Evolutionary conservation across 805 yeast species (phyloP).

Genomic region (Candida odintsovae): DNA sequence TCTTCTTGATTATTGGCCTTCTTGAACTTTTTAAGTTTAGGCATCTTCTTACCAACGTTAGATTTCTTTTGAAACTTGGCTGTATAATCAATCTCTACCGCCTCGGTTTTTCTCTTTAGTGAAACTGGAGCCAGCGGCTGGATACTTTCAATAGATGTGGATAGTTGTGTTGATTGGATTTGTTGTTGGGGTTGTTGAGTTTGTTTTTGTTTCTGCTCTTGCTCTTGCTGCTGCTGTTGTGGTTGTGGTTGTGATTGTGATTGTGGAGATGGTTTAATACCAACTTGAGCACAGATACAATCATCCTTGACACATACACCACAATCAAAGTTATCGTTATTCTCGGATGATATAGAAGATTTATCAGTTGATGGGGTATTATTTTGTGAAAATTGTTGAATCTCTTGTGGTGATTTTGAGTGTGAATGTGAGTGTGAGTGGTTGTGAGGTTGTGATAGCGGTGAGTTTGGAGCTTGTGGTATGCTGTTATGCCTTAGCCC

Average conservation of each 20-base stretch:
- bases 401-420: slow-evolving; percentile 35
- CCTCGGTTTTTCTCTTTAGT: slow-evolving; percentile 33
- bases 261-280: slow-evolving; percentile 20
- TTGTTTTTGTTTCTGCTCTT: too few relatives aligned
- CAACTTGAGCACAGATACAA: slow-evolving; percentile 53
- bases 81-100: slow-evolving; percentile 54
- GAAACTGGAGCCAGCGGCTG: slow-evolving; percentile 67
- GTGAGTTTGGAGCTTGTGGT: slow-evolving; percentile 9
- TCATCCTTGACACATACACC: slow-evolving; percentile 65
- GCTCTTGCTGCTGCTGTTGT: slow-evolving; percentile 17
- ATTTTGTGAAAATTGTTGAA: slow-evolving; percentile 7
- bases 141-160: slow-evolving; percentile 30
- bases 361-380: slow-evolving; percentile 16
- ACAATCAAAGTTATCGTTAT: slow-evolving; percentile 36
- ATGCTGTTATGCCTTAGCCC: background rate
- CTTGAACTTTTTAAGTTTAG: slow-evolving; percentile 17
- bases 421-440: slow-evolving; percentile 30
- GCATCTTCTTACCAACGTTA: slow-evolving; percentile 22
- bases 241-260: slow-evolving; percentile 12
- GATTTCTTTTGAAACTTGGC: slow-evolving; percentile 33
- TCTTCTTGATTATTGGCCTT: slow-evolving; percentile 8
- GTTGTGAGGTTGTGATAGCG: slow-evolving; percentile 1
- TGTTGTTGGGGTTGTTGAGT: slow-evolving; percentile 13
- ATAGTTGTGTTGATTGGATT: background rate
- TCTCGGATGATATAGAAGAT: slow-evolving; percentile 16